phyloP scores from a whole-genome alignment of 768 basidiomycete genomes.

The Polyporus arcularius region DNA sequence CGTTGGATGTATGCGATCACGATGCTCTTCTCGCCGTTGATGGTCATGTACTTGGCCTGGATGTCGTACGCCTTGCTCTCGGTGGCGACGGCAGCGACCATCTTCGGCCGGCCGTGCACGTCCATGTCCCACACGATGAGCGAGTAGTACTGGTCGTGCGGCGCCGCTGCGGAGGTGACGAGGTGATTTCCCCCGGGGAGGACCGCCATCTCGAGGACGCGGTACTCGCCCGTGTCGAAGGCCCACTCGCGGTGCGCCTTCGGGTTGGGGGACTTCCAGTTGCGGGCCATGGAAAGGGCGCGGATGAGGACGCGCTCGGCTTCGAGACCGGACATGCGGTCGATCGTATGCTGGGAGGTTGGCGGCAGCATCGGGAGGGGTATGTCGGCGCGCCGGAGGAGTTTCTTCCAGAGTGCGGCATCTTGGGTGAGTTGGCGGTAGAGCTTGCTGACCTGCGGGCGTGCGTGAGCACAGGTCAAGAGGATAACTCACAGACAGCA shows the following conservation, averaged over 20 bases:
- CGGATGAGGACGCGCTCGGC: conserved; percentile 61
- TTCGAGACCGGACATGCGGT: conserved; percentile 37
- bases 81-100: conserved; percentile 50
- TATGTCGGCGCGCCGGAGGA: conserved; percentile 53
- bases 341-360: conserved; percentile 45
- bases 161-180: conserved; percentile 57
- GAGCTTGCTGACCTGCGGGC: conserved; percentile 52
- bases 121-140: conserved; percentile 59
- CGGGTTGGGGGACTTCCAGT: conserved; percentile 51
- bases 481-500: no score
- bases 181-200: conserved; percentile 72
- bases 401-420: conserved; percentile 68
- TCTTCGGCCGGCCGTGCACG: conserved; percentile 40
- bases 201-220: conserved; percentile 54
- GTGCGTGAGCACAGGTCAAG: no score
- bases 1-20: conserved; percentile 55
- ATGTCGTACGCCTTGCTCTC: conserved; percentile 55
- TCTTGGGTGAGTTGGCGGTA: conserved; percentile 68
- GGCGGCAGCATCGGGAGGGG: conserved; percentile 65
- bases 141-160: conserved; percentile 41
- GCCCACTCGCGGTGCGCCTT: conserved; percentile 27
- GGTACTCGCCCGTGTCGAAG: conserved; percentile 31
- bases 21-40: conserved; percentile 42
- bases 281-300: conserved; percentile 59
- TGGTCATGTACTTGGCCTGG: conserved; percentile 60